Conservation (phyloP, 2,329 filamentous ascomycete species). For the Aspergillus thermomutatus region DNA sequence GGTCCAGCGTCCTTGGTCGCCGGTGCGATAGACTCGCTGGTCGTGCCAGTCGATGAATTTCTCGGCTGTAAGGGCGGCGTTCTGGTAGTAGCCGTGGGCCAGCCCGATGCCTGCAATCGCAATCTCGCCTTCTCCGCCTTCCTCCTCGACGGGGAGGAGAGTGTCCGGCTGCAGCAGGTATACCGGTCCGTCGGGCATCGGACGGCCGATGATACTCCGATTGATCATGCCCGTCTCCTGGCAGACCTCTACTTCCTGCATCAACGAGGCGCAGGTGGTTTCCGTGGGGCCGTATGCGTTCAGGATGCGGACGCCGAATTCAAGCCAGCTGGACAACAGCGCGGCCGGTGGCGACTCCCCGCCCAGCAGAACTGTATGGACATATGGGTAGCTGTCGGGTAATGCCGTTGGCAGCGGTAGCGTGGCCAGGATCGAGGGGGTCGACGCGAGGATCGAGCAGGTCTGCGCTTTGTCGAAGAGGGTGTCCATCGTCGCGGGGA, state of each 20-base stretch:
- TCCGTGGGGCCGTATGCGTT: neutral
- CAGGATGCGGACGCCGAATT: neutral
- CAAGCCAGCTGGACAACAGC: neutral
- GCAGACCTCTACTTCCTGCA: neutral
- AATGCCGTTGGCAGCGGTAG: neutral
- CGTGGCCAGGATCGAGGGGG: neutral
- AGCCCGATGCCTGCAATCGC: neutral
- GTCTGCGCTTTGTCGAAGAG: neutral
- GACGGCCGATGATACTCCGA: neutral
- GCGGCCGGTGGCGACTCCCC: neutral
- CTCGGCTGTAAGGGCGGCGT: neutral
- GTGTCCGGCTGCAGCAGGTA: neutral
- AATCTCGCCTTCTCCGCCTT: neutral
- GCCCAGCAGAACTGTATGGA: neutral
- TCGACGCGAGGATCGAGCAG: neutral
- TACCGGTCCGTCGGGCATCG: neutral
- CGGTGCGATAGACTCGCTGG: neutral
- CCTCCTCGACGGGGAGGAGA: neutral
- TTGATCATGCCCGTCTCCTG: neutral
- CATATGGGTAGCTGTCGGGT: neutral
- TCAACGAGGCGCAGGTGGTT: neutral
- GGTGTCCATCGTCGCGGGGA: neutral
- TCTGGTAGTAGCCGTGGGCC: neutral
- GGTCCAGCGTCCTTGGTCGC: neutral
- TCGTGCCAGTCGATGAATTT: neutral